phyloP scores from a whole-genome alignment of 2,329 filamentous ascomycete genomes.

The Aspergillus sp. region DNA sequence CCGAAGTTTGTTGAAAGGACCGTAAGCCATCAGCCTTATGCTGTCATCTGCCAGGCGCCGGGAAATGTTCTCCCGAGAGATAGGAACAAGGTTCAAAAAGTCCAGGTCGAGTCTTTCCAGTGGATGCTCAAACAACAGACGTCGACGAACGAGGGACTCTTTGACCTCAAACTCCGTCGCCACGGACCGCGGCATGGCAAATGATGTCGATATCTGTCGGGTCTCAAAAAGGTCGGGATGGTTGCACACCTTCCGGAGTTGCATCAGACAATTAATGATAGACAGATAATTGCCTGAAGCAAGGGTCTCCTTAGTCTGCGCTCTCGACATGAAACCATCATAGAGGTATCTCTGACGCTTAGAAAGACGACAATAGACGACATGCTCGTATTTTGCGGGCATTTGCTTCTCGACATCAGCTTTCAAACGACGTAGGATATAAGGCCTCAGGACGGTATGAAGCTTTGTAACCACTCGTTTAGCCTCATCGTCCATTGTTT shows the following conservation, averaged over 20 bases:
- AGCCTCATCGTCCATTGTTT: slow-evolving; percentile 91
- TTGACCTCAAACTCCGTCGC: slow-evolving; percentile 71
- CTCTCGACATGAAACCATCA: slow-evolving; percentile 89
- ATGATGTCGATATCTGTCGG: slow-evolving; percentile 92
- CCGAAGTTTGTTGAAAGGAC: slow-evolving; percentile 66
- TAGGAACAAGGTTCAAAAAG: slow-evolving; percentile 77
- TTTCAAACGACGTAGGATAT: slow-evolving; percentile 85
- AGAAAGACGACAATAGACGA: slow-evolving; percentile 91
- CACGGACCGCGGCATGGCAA: slow-evolving; percentile 82
- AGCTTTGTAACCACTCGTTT: slow-evolving; percentile 88
- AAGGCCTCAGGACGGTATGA: slow-evolving; percentile 89
- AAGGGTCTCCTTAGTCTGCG: slow-evolving; percentile 84
- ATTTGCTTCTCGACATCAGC: slow-evolving; percentile 98
- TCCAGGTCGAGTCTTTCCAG: slow-evolving; percentile 68
- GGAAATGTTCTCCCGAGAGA: slow-evolving; percentile 67
- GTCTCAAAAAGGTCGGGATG: slow-evolving; percentile 97
- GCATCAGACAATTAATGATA: slow-evolving; percentile 98
- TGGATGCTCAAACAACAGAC: slow-evolving; percentile 60
- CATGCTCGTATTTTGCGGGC: slow-evolving; percentile 96
- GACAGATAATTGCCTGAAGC: slow-evolving; percentile 93
- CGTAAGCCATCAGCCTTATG: slow-evolving; percentile 68
- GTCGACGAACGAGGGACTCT: slow-evolving; percentile 67
- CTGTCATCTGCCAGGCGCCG: slow-evolving; percentile 51
- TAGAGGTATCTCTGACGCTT: slow-evolving; percentile 95
- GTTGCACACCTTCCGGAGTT: slow-evolving; percentile 95